Base-by-base conservation (phyloP, 257 asterid species). In the Scutellaria baicalensis region DNA sequence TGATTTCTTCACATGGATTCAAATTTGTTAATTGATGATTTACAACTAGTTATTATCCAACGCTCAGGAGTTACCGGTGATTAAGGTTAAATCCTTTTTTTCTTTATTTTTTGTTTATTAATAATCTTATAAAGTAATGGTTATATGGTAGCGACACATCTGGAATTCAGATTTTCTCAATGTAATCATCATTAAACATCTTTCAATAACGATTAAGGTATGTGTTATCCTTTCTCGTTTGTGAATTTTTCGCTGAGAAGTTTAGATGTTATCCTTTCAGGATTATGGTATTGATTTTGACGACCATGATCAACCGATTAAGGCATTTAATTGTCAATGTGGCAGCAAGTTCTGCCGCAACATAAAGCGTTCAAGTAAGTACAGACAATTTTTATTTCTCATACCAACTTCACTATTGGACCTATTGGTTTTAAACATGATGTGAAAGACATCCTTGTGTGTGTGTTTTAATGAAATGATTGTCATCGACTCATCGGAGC, bases 271-370 rank as follows among this genome's bases (percentile, higher is more conserved):
- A 48, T 68, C 36, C 63, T 80, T 78, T 78, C 95, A 92, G 96
- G 98, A 92, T 74, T 92, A 92, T 74, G 97, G 98, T 56, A 86
- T 90, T 64, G 98, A 92, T 66, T 90, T 92, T 85, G 98, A 92
- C 49, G 98, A 92, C 78, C 80, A 81, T 23, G 97, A 85, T 45
- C 89, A 86, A 78, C 98, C 96, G 13, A 77, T 88, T 8, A 86
- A 90, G 86, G 91, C 96, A 11, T 92, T 92, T 56, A 36, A 55
- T 61, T 92, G 98, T 79, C 84, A 77, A 40, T 92, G 98, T 72
- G 88, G 96, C 75, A 88, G 98, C 86, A 79, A 79, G 81, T 88
- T 80, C 74, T 92, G 98, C 83, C 84, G 98, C 76, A 88, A 83
- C 81, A 82, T 88, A 65, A 88, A 82, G 73, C 96, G 97, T 47